Percentiles rank a stretch among this genome's conserved stretches.
These are phyloP conservation scores for Nigrospora sphaerica DNA, from an alignment of 2,329 filamentous ascomycete species.

Conservation along the genomic window DNA sequence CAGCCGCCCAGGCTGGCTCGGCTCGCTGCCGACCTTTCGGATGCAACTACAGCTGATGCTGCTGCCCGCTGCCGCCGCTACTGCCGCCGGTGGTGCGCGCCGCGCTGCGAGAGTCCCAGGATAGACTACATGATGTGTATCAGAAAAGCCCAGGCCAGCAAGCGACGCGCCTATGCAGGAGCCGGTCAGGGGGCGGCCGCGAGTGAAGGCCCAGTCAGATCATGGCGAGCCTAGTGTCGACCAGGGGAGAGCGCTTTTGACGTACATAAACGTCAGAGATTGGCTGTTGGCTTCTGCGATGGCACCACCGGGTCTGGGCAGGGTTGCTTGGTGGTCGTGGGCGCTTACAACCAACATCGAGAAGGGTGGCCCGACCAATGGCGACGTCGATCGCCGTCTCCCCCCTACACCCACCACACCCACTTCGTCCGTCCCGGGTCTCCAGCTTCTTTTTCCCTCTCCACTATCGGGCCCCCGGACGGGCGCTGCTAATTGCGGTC, in stretches of 20 bases:
- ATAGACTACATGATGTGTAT: conserved; percentile 3
- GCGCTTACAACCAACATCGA: not conserved
- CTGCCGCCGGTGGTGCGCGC: not conserved
- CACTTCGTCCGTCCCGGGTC: too few species aligned
- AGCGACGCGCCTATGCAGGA: conserved; percentile 9
- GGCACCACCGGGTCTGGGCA: not conserved
- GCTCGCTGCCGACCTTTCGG: conserved; percentile 1
- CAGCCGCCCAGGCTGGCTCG: conserved; percentile 11
- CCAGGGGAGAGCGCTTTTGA: not conserved
- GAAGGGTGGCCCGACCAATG: not conserved
- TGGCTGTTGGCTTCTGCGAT: conserved; percentile 2
- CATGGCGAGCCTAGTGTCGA: conserved; percentile 15
- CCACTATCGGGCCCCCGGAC: too few species aligned
- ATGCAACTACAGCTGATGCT: not conserved
- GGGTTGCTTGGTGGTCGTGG: not conserved
- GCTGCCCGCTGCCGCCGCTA: not conserved
- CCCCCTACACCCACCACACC: not conserved
- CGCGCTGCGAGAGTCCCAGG: conserved; percentile 1
- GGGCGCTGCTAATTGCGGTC: too few species aligned
- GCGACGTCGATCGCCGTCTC: not conserved
- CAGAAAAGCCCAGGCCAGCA: not conserved
- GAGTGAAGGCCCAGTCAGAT: conserved; percentile 2
- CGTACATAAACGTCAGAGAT: conserved; percentile 3
- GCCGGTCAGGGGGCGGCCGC: not conserved
- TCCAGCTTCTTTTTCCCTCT: too few species aligned